These are phyloP conservation scores for Lineolata rhizophorae DNA, from an alignment of 495 filamentous ascomycete species.

Conservation along the genomic window DNA sequence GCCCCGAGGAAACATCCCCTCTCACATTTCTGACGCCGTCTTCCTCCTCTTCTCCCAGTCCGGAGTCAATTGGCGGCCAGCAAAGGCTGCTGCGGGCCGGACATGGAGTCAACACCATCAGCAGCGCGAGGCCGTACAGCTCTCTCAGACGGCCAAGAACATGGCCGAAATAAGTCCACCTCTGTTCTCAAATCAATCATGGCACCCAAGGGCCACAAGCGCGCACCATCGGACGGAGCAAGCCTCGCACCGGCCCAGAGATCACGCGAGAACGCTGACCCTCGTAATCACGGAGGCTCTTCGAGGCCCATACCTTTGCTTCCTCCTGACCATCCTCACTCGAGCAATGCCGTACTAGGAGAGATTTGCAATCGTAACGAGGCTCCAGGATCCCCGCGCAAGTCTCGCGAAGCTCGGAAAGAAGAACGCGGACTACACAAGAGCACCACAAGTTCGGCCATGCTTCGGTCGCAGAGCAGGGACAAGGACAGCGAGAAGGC, in stretches of 20 bases:
- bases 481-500: conserved; percentile 32
- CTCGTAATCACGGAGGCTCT: conserved; percentile 2
- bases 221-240: conserved; percentile 21
- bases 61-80: no score
- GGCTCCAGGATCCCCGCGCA: conserved; percentile 8
- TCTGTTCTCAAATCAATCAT: conserved; percentile 33
- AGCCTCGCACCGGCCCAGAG: conserved; percentile 6
- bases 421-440: conserved; percentile 26
- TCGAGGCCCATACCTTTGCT: conserved; percentile 8
- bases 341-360: conserved; percentile 4
- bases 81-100: no score
- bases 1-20: no score
- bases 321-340: conserved; percentile 11
- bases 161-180: conserved; percentile 27
- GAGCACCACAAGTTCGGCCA: conserved; percentile 41
- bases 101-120: no score
- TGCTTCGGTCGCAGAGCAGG: no score
- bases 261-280: conserved; percentile 8
- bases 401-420: conserved; percentile 15
- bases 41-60: no score
- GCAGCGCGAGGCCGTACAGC: no score
- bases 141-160: conserved; percentile 8
- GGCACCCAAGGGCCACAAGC: conserved; percentile 27
- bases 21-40: no score
- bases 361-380: conserved; percentile 5